phyloP scores from a whole-genome alignment of 2,329 filamentous ascomycete species.

The Diplodia seriata region DNA sequence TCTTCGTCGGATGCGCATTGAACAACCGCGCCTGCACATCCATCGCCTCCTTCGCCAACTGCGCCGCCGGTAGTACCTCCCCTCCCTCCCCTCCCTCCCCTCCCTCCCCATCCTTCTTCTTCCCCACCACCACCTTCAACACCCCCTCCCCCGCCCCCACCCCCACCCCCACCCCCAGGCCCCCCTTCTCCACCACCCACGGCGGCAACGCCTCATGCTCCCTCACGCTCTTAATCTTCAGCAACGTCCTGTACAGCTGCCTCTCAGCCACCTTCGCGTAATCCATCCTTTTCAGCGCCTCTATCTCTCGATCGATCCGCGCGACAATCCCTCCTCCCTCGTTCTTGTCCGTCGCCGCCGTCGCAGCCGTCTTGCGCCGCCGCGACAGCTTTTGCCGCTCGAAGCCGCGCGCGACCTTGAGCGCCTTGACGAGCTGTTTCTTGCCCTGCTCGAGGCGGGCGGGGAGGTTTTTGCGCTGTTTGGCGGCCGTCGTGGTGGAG shows the following conservation, averaged over 20 bases:
- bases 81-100: slow-evolving; percentile 42
- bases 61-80: slow-evolving; percentile 43
- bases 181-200: slow-evolving; percentile 46
- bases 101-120: not conserved
- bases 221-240: slow-evolving; percentile 64
- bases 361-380: slow-evolving; percentile 63
- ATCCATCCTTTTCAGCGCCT: slow-evolving; percentile 59
- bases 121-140: slow-evolving; percentile 47
- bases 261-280: slow-evolving; percentile 57
- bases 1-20: slow-evolving; percentile 65
- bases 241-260: slow-evolving; percentile 63
- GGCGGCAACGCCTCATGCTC: slow-evolving; percentile 58
- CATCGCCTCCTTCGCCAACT: slow-evolving; percentile 51
- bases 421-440: slow-evolving; percentile 68
- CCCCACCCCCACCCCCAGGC: slow-evolving; percentile 40
- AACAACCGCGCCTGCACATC: slow-evolving; percentile 67
- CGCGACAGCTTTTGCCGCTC: slow-evolving; percentile 74
- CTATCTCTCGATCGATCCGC: slow-evolving; percentile 69
- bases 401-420: slow-evolving; percentile 77
- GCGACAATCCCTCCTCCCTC: slow-evolving; percentile 55
- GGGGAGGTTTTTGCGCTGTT: slow-evolving; percentile 26
- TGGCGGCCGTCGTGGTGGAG: slow-evolving; percentile 9
- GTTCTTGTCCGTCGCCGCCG: slow-evolving; percentile 57
- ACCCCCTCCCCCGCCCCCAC: slow-evolving; percentile 28
- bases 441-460: slow-evolving; percentile 60